Conservation (phyloP, 495 filamentous ascomycete genomes). For the Hyaloscypha variabilis region DNA sequence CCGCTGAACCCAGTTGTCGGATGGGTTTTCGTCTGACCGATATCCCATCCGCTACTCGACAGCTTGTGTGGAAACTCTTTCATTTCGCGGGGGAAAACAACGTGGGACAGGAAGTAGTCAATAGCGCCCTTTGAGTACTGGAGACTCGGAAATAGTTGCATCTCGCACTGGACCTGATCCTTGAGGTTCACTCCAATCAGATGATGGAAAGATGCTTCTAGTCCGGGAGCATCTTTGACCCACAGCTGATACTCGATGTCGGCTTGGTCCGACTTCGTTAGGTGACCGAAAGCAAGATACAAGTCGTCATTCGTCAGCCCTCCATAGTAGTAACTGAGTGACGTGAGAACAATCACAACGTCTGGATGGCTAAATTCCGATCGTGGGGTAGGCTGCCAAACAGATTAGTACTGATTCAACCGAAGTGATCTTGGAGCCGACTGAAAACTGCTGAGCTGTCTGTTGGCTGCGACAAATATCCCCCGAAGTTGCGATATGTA, state of each 20-base stretch:
- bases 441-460: too few species aligned
- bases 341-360: slow-evolving; percentile 67
- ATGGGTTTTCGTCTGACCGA: slow-evolving; percentile 48
- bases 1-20: slow-evolving; percentile 71
- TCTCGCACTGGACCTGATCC: slow-evolving; percentile 44
- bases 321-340: slow-evolving; percentile 67
- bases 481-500: too few species aligned
- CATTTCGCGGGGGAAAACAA: slow-evolving; percentile 69
- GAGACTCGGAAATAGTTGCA: slow-evolving; percentile 54
- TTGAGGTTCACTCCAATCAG: slow-evolving; percentile 62
- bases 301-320: slow-evolving; percentile 61
- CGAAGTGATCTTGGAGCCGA: too few species aligned
- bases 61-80: slow-evolving; percentile 67
- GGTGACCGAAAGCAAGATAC: slow-evolving; percentile 45
- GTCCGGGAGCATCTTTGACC: slow-evolving; percentile 39
- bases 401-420: too few species aligned
- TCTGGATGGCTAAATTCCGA: slow-evolving; percentile 80
- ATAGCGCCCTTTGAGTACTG: slow-evolving; percentile 53
- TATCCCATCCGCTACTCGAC: slow-evolving; percentile 72
- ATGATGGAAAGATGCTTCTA: slow-evolving; percentile 45
- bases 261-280: slow-evolving; percentile 59
- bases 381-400: slow-evolving; percentile 56
- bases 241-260: slow-evolving; percentile 57
- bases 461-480: too few species aligned
- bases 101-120: slow-evolving; percentile 62